A percentile compares a stretch with the other conserved stretches of the same genome.
These are phyloP conservation scores for Aureobasidium sp. DNA, from an alignment of 2,329 filamentous ascomycete species.

Conservation along the genomic window DNA sequence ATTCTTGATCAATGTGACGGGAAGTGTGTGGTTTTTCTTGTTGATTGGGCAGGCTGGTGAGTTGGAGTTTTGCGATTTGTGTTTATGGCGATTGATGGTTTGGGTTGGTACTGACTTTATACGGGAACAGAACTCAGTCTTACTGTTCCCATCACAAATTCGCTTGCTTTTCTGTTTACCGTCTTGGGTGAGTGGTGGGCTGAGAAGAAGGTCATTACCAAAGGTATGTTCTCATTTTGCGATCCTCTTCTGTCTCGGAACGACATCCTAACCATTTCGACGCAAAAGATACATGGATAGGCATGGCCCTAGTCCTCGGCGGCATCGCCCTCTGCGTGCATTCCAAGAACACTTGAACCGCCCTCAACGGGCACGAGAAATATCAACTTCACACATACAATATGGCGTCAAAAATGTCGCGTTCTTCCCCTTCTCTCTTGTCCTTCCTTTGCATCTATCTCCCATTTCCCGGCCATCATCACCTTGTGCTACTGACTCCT, in stretches of 20 bases:
- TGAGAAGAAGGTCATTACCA: conserved; percentile 81
- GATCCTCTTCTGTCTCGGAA: no score
- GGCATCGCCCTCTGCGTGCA: conserved; percentile 82
- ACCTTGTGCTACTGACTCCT: no score
- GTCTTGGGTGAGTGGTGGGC: conserved; percentile 93
- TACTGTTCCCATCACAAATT: conserved; percentile 92
- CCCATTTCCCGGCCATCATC: no score
- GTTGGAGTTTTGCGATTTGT: conserved; percentile 29
- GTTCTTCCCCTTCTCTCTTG: no score
- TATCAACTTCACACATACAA: no score
- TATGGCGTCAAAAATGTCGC: no score
- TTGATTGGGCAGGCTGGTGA: conserved; percentile 85
- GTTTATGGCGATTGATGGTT: neutral
- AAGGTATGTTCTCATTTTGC: conserved; percentile 48
- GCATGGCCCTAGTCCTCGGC: conserved; percentile 69
- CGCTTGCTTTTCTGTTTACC: conserved; percentile 90
- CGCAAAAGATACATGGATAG: conserved; percentile 66
- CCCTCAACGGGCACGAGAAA: no score
- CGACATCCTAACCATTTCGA: conserved; percentile 12
- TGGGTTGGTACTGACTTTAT: neutral
- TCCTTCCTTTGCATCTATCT: no score
- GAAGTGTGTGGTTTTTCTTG: conserved; percentile 94
- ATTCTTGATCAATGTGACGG: conserved; percentile 79
- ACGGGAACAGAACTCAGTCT: conserved; percentile 68
- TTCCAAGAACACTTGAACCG: conserved; percentile 32